Evolutionary conservation across 2,329 filamentous ascomycete species (phyloP), one percentile per base, ranked within the genome.

Genomic region (Ophiostoma novo-ulmi): DNA sequence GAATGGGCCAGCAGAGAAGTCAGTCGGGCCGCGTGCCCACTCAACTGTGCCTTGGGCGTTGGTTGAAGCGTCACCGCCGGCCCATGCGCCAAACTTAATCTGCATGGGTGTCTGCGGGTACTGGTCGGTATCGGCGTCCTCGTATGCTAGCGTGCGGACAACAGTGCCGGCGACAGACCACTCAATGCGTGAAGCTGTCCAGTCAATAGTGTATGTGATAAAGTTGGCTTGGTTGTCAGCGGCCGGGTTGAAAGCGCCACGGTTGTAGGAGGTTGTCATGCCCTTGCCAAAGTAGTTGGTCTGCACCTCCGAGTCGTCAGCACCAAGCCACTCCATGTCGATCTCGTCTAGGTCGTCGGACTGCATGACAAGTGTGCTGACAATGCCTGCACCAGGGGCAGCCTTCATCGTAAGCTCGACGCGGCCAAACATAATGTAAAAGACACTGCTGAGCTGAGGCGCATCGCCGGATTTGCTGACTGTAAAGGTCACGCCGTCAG

Each of bases 391-490:
- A 8, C 95, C 95, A 0, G 93, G 90, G 11, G 95, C 93, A 36
- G 92, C 89, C 81, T 94, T 94, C 83, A 97, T 85, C 41, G 88
- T 89, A 75, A 94, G 87, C 74, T 97, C 91, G 77, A 97, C 91
- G 74, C 90, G 91, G 75, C 95, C 95, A 79, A 97, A 99, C 95
- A 99, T 98, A 82, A 99, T 97, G 84, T 97, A 98, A 87, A 97
- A 98, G 76, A 95, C 88, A 73, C 93, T 97, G 74, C 86, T 86
- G 73, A 99, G 87, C 79, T 94, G 91, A 0, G 95, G 95, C 3
- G 93, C 87, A 78, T 99, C 92, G 71, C 94, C 94, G 68, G 89
- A 85, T 77, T 89, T 82, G 69, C 87, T 81, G 69, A 99, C 89
- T 36, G 92, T 93, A 79, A 99, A 96, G 20, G 87, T 87, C 36